Evolutionary conservation across 306 rosid genomes (phyloP), one percentile per base, ranked within the genome.

Genomic region (Trifolium subterraneum): DNA sequence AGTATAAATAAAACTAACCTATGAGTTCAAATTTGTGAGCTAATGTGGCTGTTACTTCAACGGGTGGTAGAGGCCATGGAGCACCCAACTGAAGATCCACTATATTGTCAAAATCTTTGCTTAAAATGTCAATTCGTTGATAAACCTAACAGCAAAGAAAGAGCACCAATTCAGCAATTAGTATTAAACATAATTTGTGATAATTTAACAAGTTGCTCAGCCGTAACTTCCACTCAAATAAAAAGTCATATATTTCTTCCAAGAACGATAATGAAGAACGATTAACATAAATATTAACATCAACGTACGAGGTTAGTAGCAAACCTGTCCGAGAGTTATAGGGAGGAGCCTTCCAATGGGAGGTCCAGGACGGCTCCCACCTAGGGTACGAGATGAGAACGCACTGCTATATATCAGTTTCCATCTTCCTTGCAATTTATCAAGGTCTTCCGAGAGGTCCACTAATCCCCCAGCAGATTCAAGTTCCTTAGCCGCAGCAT

Each of bases 351-450:
- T 91, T 87, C 97, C 82, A 0, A 73, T 81, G 81, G 97, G 97
- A 81, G 91, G 98, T 55, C 97, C 97, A 58, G 98, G 98, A 44
- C 98, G 97, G 79, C 96, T 89, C 36, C 98, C 97, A 16, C 97
- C 98, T 1, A 90, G 83, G 19, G 98, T 90, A 5, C 90, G 91
- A 59, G 97, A 86, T 3, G 98, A 91, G 81, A 90, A 94, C 23
- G 95, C 95, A 59, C 98, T 94, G 87, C 97, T 94, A 73, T 91
- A 91, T 67, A 91, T 83, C 60, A 94, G 81, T 83, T 87, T 94
- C 97, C 98, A 94, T 86, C 92, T 88, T 39, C 98, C 98, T 82
- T 94, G 98, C 83, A 94, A 80, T 76, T 83, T 88, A 62, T 88
- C 97, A 50, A 91, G 75, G 78, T 84, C 87, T 11, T 48, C 71